These are phyloP conservation scores for Taphrina confusa DNA, from an alignment of 1,139 yeast genomes.

Conservation along the genomic window DNA sequence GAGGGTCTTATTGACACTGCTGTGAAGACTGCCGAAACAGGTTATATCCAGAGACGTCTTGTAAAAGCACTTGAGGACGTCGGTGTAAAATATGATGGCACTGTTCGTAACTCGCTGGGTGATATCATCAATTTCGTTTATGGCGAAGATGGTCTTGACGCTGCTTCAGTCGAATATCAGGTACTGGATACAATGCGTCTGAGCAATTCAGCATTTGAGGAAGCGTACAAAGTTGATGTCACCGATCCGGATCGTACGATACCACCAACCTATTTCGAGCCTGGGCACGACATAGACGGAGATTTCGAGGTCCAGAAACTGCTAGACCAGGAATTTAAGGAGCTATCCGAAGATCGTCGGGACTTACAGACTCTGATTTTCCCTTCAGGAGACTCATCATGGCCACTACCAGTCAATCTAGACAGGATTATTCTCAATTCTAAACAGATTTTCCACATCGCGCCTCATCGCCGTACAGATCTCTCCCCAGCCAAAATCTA, in stretches of 20 bases:
- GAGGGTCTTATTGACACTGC: slow-evolving; percentile 99
- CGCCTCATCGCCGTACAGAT: slow-evolving; percentile 86
- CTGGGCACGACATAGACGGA: slow-evolving; percentile 88
- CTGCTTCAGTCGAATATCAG: slow-evolving; percentile 96
- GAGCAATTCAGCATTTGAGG: slow-evolving; percentile 77
- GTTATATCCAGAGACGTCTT: slow-evolving; percentile 98
- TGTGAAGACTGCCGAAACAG: slow-evolving; percentile 98
- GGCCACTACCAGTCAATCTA: slow-evolving; percentile 97
- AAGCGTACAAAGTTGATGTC: slow-evolving; percentile 82
- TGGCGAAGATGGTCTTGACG: slow-evolving; percentile 99
- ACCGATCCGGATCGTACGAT: slow-evolving; percentile 65
- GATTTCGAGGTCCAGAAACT: slow-evolving; percentile 78
- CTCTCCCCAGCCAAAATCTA: slow-evolving; percentile 81
- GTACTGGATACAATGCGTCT: slow-evolving; percentile 97
- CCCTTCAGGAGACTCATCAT: slow-evolving; percentile 80
- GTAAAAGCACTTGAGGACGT: slow-evolving; percentile 98
- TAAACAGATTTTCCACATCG: slow-evolving; percentile 94
- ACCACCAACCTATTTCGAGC: slow-evolving; percentile 73
- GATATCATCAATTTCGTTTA: slow-evolving; percentile 93
- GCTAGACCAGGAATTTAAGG: slow-evolving; percentile 81
- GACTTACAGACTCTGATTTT: slow-evolving; percentile 78
- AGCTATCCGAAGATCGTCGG: slow-evolving; percentile 71
- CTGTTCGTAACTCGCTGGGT: slow-evolving; percentile 95
- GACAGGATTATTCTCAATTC: slow-evolving; percentile 97
- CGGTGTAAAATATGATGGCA: slow-evolving; percentile 98